Evolutionary conservation across 2,329 filamentous ascomycete species (phyloP).

Genomic region (Scleromitrula shiraiana): DNA sequence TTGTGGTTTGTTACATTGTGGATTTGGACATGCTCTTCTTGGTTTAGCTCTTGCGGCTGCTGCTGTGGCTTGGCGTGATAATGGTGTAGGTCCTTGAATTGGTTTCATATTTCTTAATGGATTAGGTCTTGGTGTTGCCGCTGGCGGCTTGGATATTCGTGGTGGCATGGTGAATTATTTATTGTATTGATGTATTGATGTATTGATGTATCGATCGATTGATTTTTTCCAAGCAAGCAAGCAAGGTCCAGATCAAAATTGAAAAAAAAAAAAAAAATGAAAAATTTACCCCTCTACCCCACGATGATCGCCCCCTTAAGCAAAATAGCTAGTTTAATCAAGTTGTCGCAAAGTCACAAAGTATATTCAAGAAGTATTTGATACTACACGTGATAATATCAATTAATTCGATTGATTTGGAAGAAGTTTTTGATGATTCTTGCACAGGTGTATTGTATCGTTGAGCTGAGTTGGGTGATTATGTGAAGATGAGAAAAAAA

Average conservation of each 20-base stretch:
- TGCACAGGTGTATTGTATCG: neutral
- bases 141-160: constrained; percentile 1
- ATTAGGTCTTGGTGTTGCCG: constrained; percentile 10
- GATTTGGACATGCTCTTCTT: constrained; percentile 44
- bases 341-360: neutral
- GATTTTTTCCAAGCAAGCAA: neutral
- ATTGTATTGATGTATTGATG: neutral
- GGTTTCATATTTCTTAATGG: constrained; percentile 16
- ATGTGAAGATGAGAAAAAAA: neutral
- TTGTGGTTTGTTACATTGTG: constrained; percentile 51
- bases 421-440: neutral
- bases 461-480: constrained; percentile 4
- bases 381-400: constrained; percentile 4
- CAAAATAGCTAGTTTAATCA: neutral
- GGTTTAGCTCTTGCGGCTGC: constrained; percentile 12
- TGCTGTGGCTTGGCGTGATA: too few relatives aligned
- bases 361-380: neutral
- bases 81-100: constrained; percentile 19
- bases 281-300: constrained; percentile 10
- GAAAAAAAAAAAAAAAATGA: too few relatives aligned
- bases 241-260: too few relatives aligned
- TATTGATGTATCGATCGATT: neutral
- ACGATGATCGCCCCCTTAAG: neutral
- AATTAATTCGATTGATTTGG: constrained; percentile 1
- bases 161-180: constrained; percentile 4